Percentiles rank a stretch among this genome's conserved stretches.
Conservation (phyloP, 2,329 filamentous ascomycete genomes). For the Xylaria hypoxylon region DNA sequence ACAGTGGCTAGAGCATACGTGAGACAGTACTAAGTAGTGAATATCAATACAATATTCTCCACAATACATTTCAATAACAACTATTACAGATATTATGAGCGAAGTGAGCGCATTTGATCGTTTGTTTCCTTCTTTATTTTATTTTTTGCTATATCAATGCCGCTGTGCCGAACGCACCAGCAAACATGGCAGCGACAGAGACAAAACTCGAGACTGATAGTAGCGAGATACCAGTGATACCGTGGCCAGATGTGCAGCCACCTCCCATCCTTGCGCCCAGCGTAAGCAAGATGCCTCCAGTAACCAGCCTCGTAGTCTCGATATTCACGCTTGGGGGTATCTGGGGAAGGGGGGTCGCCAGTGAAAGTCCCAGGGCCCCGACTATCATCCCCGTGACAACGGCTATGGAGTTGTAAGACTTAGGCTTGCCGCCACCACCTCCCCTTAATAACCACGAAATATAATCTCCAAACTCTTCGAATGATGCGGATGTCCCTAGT, state of each 20-base stretch:
- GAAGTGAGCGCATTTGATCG: background rate
- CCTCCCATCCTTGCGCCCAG: constrained; percentile 72
- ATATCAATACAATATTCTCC: background rate
- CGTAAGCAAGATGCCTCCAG: constrained; percentile 68
- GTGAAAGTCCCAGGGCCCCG: constrained; percentile 58
- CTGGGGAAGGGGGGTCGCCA: constrained; percentile 47
- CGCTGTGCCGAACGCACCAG: constrained; percentile 56
- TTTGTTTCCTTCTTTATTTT: background rate
- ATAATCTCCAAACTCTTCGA: constrained; percentile 69
- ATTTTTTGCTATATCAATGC: constrained; percentile 28
- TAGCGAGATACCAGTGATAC: constrained; percentile 74
- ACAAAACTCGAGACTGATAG: constrained; percentile 71
- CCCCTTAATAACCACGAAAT: constrained; percentile 54
- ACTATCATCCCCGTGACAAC: constrained; percentile 65
- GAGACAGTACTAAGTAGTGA: background rate
- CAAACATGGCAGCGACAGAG: constrained; percentile 70
- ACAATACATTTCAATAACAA: background rate
- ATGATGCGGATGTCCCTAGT: constrained; percentile 71
- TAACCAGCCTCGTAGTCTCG: constrained; percentile 55
- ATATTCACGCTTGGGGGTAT: constrained; percentile 45
- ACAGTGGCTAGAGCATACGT: background rate
- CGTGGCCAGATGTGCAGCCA: constrained; percentile 76
- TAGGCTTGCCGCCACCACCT: constrained; percentile 48
- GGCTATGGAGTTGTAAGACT: constrained; percentile 58
- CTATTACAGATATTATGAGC: background rate